Base-by-base conservation (phyloP, 305 asterid genomes). In the Euphrasia arctica region DNA sequence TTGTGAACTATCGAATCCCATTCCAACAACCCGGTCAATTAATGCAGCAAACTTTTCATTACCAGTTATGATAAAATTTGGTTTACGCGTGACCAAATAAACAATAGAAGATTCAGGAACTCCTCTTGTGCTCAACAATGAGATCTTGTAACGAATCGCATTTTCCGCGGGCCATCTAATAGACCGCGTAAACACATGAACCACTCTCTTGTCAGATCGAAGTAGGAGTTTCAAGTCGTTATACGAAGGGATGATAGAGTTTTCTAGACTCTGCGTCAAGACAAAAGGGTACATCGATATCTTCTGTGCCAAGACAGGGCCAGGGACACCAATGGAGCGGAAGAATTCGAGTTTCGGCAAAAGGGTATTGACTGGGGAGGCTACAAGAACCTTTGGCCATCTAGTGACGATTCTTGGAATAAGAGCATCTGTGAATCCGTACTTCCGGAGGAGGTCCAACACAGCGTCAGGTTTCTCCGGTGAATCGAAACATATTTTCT, bases 321-420 rank as follows among this genome's bases (percentile, higher is more conserved):
- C 2, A 0, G 85, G 60, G 27, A 69, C 47, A 18, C 79, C 76
- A n/a, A 73, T 11, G 32, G 77, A 70, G 15, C 36, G 28, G 65
- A 72, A 70, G 52, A 75, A 79, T 4, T 75, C 71, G 70, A 75
- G 58, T 34, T 79, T 79, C 9, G 83, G 80, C 71, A 69, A 51
- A 27, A 79, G 72, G 65, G 73, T 72, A 50, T 70, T 61, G 3
- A 50, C 54, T 3, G 80, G 73, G 61, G 47, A 3, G 49, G 51
- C 43, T 1, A 12, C 3, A 27, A 77, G 69, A 27, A 75, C 13
- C 0, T 0, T 0, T 0, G 82, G 85, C 12, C 52, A 27, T 62
- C 6, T 69, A 4, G 9, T 29, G 6, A 80, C 63, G 9, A 74
- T 3, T 4, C 29, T 48, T 8, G 58, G 1, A 8, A 74, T 71